phyloP scores from a whole-genome alignment of 305 asterid species.

The Fraxinus albicans region DNA sequence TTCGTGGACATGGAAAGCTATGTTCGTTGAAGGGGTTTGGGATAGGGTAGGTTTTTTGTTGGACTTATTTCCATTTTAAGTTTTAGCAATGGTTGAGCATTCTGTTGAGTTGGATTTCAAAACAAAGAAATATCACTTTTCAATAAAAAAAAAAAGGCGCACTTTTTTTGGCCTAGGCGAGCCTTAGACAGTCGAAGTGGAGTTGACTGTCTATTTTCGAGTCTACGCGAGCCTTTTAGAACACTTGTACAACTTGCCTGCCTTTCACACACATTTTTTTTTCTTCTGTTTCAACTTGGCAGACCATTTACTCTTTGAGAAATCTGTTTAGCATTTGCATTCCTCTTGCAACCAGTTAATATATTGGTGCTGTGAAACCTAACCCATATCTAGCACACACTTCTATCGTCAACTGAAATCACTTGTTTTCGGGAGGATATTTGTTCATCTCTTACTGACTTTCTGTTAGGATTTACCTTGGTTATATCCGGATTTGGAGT shows the following conservation, averaged over 20 bases:
- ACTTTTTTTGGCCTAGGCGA: not conserved
- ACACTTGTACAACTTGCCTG: not conserved
- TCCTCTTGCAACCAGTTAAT: not conserved
- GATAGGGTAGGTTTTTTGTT: not conserved
- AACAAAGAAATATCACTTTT: not conserved
- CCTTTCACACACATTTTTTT: not conserved
- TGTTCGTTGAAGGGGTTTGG: not conserved
- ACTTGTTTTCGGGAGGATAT: not conserved
- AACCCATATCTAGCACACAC: not conserved
- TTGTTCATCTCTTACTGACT: not conserved
- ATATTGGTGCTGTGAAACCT: not conserved
- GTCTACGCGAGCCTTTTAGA: not conserved
- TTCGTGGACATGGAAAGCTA: not conserved
- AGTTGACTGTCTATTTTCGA: not conserved
- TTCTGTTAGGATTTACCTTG: not conserved
- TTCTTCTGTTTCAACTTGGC: not conserved
- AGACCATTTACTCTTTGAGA: conserved; percentile 9
- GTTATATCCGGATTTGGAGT: not conserved
- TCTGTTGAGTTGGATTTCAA: not conserved
- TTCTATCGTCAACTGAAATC: not conserved
- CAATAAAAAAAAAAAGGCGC: not conserved
- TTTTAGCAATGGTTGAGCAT: not conserved
- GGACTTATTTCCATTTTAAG: not conserved
- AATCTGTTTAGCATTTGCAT: not conserved
- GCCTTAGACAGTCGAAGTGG: not conserved